Conservation (phyloP, 2,329 filamentous ascomycete species). For the Exophiala lecanii-corni region DNA sequence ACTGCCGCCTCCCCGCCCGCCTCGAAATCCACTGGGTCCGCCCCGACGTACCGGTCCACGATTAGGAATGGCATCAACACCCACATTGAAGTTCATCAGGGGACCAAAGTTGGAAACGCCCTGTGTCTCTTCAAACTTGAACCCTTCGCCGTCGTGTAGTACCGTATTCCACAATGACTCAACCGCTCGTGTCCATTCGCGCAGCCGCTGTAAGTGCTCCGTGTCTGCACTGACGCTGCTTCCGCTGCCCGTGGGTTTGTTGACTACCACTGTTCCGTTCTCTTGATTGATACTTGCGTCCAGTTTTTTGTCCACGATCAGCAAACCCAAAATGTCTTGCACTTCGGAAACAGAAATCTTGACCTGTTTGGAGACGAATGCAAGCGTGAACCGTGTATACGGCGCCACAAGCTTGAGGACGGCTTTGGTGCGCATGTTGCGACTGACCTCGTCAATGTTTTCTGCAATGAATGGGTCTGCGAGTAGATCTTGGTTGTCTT, state of each 20-base stretch:
- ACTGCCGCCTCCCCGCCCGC: constrained; percentile 15
- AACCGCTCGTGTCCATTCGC: constrained; percentile 67
- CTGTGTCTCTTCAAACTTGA: constrained; percentile 42
- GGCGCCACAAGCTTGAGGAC: constrained; percentile 89
- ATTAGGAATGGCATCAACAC: constrained; percentile 17
- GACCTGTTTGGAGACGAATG: constrained; percentile 82
- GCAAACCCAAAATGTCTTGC: constrained; percentile 89
- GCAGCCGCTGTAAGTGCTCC: constrained; percentile 68
- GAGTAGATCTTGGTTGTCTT: constrained; percentile 82
- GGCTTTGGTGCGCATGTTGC: constrained; percentile 96
- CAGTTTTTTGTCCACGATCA: constrained; percentile 87
- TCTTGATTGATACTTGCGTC: constrained; percentile 86
- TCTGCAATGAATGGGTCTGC: constrained; percentile 94
- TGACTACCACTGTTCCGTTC: constrained; percentile 75
- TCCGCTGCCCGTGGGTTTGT: constrained; percentile 39
- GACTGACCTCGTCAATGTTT: constrained; percentile 97
- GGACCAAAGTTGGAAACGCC: constrained; percentile 16
- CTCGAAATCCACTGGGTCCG: constrained; percentile 3
- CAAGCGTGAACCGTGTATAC: constrained; percentile 85
- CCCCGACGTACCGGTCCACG: constrained; percentile 14
- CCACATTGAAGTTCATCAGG: constrained; percentile 13
- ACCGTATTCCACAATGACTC: constrained; percentile 64
- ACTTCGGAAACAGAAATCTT: constrained; percentile 82
- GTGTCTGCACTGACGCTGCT: constrained; percentile 55
- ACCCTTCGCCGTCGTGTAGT: constrained; percentile 72